Base-by-base conservation (phyloP, 176 grass and related monocot species). In the Hordeum marinum region DNA sequence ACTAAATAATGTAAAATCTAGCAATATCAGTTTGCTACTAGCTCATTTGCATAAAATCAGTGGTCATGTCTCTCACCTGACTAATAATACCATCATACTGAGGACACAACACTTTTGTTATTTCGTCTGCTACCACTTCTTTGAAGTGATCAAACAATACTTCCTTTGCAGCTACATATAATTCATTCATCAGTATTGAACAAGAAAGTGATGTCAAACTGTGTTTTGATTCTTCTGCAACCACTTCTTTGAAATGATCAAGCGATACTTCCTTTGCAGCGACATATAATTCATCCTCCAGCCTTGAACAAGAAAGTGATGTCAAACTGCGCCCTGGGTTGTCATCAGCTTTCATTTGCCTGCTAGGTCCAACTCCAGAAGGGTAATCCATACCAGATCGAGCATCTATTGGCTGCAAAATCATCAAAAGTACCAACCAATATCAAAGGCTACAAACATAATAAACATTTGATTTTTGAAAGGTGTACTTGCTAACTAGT, bases 361-460 rank as follows among this genome's bases (percentile, higher is more conserved):
- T 59, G 75, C 31, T 77, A 60, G 32, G 32, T 77, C 52, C 52
- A 58, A 60, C 48, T 59, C 32, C 29, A 57, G 75, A 59, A 23
- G 50, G 74, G 31, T 58, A 55, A 77, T 77, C 52, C 75, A 60
- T 36, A 37, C 54, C 50, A 58, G 31, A 60, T 77, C 54, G 18
- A 77, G 75, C 52, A 77, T 77, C 32, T 60, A 21, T 77, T 77
- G 54, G 75, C 75, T 59, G 52, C 75, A 77, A 77, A 59, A 24
- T 11, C 52, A 77, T 59, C 20, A 36, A 58, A 77, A 59, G 32
- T 60, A 77, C 24, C 5, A 77, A 59, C 12, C 37, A 5, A 59
- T 39, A 20, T 3, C 6, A 21, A 34, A 77, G 60, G 52, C 50
- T 23, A 60, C 20, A 39, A 77, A 77, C 31, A 15, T 59, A 77